Conservation (phyloP, 164 flowering plant genomes). For the Brasenia schreberi region DNA sequence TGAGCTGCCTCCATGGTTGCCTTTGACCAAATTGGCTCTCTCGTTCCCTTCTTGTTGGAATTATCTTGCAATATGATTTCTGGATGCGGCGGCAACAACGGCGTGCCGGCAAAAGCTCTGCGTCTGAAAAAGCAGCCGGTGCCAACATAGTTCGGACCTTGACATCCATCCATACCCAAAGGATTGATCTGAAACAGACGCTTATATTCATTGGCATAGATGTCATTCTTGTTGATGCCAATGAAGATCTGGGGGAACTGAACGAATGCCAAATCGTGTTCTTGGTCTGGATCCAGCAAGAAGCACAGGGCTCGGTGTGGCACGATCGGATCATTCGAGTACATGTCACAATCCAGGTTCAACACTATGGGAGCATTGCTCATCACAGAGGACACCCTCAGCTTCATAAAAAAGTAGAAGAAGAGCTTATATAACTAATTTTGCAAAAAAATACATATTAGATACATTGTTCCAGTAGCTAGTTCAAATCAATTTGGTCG, state of each 20-base stretch:
- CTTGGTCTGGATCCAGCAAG: conserved; percentile 18
- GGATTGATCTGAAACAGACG: conserved; percentile 25
- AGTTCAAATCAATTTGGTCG: too few relatives aligned
- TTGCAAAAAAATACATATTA: neutral
- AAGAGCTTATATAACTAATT: too few relatives aligned
- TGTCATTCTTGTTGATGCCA: conserved; percentile 34
- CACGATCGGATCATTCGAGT: conserved; percentile 48
- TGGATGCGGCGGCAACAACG: conserved; percentile 2
- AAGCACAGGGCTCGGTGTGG: conserved; percentile 42
- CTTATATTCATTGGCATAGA: conserved; percentile 23
- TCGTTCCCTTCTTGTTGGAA: conserved; percentile 4
- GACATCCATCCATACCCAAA: conserved; percentile 38
- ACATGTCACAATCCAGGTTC: conserved; percentile 52
- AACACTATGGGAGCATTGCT: conserved; percentile 54
- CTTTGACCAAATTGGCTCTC: conserved; percentile 11
- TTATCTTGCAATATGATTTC: conserved; percentile 9
- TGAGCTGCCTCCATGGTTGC: conserved; percentile 22
- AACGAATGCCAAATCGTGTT: conserved; percentile 25
- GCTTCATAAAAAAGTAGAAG: conserved; percentile 13
- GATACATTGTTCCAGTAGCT: too few relatives aligned
- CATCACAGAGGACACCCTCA: conserved; percentile 48
- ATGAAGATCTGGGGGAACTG: conserved; percentile 52
- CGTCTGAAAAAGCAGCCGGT: conserved; percentile 50
- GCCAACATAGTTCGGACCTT: conserved; percentile 42
- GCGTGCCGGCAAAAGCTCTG: conserved; percentile 36